phyloP scores from a whole-genome alignment of 1,139 yeast species.

The Casaregolazyma lundiana region DNA sequence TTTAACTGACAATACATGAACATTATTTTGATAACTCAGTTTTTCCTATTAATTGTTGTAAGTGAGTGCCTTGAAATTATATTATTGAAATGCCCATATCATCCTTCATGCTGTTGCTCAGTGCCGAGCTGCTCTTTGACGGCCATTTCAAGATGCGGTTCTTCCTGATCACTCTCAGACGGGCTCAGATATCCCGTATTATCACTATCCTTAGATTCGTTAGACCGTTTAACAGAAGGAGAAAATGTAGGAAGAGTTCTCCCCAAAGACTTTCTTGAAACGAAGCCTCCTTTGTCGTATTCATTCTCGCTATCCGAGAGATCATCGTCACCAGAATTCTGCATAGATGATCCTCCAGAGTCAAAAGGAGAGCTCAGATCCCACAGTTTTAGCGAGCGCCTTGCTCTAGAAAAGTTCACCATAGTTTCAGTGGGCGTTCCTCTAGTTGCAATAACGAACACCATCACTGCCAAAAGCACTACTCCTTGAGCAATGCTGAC shows the following conservation, averaged over 20 bases:
- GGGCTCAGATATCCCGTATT: constrained; percentile 9
- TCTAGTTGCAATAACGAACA: constrained; percentile 58
- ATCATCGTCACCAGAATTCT: constrained; percentile 2
- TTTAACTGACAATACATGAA: too few relatives aligned
- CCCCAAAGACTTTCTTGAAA: not conserved
- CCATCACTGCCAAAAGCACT: constrained; percentile 47
- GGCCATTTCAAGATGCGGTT: too few relatives aligned
- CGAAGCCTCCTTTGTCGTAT: constrained; percentile 6
- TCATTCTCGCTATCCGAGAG: not conserved
- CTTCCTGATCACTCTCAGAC: constrained; percentile 5
- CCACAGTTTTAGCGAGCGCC: constrained; percentile 4
- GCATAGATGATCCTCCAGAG: constrained; percentile 7
- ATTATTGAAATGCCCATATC: too few relatives aligned
- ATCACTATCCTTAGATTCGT: not conserved
- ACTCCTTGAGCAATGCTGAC: constrained; percentile 53
- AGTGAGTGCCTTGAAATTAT: too few relatives aligned
- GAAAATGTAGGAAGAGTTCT: constrained; percentile 3
- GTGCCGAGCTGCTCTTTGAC: too few relatives aligned
- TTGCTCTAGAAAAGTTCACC: not conserved
- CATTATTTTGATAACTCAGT: too few relatives aligned
- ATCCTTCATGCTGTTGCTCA: too few relatives aligned
- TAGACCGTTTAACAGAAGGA: constrained; percentile 1
- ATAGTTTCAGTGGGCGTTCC: constrained; percentile 34
- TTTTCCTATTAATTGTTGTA: too few relatives aligned
- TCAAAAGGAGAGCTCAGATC: constrained; percentile 8